These are phyloP conservation scores for Dactylorhiza incarnata DNA, from an alignment of 106 monocot species.

Conservation along the genomic window DNA sequence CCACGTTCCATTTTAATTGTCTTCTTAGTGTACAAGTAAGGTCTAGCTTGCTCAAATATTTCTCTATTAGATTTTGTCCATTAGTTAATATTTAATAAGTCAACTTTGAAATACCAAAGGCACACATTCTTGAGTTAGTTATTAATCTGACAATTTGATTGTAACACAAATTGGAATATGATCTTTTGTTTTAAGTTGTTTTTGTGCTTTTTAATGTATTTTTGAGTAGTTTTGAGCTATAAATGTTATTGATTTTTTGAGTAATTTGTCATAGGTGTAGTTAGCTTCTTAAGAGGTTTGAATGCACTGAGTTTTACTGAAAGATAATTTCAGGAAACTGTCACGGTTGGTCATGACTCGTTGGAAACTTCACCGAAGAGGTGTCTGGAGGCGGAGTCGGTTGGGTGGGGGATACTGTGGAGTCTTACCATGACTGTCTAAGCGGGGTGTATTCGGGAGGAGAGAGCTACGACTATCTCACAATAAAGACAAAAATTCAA, in stretches of 20 bases:
- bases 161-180: neutral
- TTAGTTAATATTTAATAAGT: no score
- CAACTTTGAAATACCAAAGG: neutral
- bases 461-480: no score
- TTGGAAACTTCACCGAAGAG: no score
- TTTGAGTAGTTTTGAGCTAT: neutral
- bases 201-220: neutral
- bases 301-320: neutral
- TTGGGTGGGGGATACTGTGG: no score
- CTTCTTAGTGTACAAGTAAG: conserved; percentile 95
- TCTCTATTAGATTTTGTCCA: neutral
- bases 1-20: conserved; percentile 96
- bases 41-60: neutral
- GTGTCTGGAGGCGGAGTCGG: no score
- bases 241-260: neutral
- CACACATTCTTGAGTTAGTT: neutral
- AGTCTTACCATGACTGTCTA: no score
- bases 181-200: neutral
- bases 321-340: no score
- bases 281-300: neutral
- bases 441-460: no score
- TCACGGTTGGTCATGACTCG: no score
- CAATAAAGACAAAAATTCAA: no score
- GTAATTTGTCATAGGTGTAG: neutral
- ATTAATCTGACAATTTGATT: neutral